Conservation (phyloP, 2,329 filamentous ascomycete genomes). For the Triangularia verruculosa region DNA sequence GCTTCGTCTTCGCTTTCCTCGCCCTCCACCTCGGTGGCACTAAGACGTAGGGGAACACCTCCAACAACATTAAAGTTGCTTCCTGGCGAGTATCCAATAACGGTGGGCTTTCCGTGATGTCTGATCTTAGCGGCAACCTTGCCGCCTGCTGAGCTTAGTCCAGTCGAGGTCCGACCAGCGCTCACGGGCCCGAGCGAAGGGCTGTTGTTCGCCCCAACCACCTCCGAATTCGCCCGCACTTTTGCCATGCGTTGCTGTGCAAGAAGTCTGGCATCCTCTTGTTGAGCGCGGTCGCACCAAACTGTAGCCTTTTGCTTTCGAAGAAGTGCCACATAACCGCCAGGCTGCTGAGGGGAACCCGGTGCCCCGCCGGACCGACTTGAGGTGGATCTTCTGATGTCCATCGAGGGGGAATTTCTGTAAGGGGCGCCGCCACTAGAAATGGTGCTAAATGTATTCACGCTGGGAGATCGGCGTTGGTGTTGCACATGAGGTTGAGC, state of each 20-base stretch:
- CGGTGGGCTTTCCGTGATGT: conserved; percentile 77
- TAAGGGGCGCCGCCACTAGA: conserved; percentile 53
- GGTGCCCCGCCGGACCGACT: conserved; percentile 60
- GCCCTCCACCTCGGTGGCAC: conserved; percentile 91
- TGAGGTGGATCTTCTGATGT: conserved; percentile 74
- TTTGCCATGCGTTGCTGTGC: conserved; percentile 86
- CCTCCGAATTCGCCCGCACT: conserved; percentile 78
- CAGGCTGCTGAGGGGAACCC: conserved; percentile 53
- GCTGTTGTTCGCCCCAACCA: conserved; percentile 56
- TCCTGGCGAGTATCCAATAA: conserved; percentile 74
- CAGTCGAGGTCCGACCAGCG: conserved; percentile 56
- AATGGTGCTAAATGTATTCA: conserved; percentile 68
- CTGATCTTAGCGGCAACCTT: conserved; percentile 82
- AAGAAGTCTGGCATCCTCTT: conserved; percentile 79
- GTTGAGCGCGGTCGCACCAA: conserved; percentile 93
- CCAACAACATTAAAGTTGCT: conserved; percentile 70
- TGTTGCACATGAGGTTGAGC: conserved; percentile 37
- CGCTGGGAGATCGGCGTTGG: conserved; percentile 58
- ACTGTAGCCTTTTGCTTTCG: conserved; percentile 96
- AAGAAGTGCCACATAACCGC: conserved; percentile 93
- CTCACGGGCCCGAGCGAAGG: conserved; percentile 42
- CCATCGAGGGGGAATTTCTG: conserved; percentile 53
- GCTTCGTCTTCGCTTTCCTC: conserved; percentile 73
- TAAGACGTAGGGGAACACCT: conserved; percentile 85
- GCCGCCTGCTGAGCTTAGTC: conserved; percentile 54